Conservation (phyloP, 2,329 filamentous ascomycete species). For the Fusarium anguioides region DNA sequence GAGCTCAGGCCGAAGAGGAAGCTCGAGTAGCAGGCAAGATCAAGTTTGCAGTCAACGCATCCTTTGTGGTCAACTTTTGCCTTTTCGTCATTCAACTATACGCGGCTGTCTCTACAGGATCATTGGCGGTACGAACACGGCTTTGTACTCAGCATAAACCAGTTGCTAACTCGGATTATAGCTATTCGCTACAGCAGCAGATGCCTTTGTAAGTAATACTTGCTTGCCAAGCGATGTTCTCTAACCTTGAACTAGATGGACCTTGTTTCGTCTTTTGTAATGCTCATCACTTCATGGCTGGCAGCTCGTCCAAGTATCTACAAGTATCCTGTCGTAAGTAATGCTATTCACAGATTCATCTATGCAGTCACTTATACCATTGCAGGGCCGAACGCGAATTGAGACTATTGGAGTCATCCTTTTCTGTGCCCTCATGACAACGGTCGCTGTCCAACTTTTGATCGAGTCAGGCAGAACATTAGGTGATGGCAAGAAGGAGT, state of each 20-base stretch:
- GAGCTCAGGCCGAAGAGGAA: neutral
- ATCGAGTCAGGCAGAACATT: neutral
- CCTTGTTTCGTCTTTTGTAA: neutral
- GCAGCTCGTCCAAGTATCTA: conserved; percentile 1
- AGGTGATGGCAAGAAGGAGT: neutral
- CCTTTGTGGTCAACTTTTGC: conserved; percentile 6
- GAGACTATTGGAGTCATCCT: conserved; percentile 1
- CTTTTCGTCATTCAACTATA: conserved; percentile 3
- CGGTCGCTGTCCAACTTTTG: neutral
- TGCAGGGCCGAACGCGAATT: neutral
- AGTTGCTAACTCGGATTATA: neutral
- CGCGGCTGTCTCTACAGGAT: neutral
- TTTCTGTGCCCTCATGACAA: conserved; percentile 1
- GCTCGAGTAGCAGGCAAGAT: conserved; percentile 1
- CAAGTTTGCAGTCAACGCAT: conserved; percentile 8
- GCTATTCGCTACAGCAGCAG: neutral
- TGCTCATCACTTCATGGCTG: neutral
- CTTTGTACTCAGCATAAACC: neutral
- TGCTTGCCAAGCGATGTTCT: fast-evolving
- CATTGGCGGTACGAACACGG: neutral
- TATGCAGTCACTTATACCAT: neutral
- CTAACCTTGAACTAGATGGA: neutral
- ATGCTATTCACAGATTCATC: neutral
- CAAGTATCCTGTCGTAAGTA: neutral
- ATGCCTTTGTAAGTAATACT: neutral